A percentile compares a stretch with the other conserved stretches of the same genome.
Evolutionary conservation across 2,329 filamentous ascomycete genomes (phyloP).

Genomic region (Tolypocladium album): DNA sequence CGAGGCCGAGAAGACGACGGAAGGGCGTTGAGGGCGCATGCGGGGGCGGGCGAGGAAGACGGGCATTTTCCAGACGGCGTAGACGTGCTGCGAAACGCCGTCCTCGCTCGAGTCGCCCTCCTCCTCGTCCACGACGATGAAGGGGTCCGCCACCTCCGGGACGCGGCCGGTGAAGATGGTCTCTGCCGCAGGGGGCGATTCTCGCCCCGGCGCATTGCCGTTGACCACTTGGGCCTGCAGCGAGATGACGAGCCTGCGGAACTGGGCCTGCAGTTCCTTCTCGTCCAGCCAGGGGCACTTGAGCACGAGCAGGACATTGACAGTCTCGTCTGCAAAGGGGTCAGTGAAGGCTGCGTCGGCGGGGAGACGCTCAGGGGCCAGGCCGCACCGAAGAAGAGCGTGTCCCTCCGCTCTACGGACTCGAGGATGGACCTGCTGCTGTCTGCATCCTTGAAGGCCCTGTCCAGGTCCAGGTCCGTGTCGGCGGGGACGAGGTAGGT

Average conservation of each 20-base stretch:
- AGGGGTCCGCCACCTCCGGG: conserved; percentile 36
- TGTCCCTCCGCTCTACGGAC: conserved; percentile 49
- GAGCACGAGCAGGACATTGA: conserved; percentile 58
- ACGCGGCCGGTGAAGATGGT: conserved; percentile 47
- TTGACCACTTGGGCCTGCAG: conserved; percentile 58
- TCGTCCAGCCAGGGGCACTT: conserved; percentile 52
- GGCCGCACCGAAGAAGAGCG: conserved; percentile 60
- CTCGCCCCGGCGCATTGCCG: conserved; percentile 36
- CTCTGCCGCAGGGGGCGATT: conserved; percentile 40
- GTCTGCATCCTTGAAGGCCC: conserved; percentile 32
- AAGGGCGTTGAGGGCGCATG: conserved; percentile 55
- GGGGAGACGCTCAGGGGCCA: not conserved
- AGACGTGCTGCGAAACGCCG: conserved; percentile 27
- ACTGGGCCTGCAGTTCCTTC: conserved; percentile 42
- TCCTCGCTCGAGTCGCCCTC: conserved; percentile 12
- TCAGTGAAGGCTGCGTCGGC: conserved; percentile 9
- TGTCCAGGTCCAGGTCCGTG: conserved; percentile 43
- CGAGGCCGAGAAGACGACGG: conserved; percentile 52
- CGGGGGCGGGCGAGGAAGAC: conserved; percentile 49
- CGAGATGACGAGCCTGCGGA: conserved; percentile 52
- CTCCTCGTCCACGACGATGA: conserved; percentile 36
- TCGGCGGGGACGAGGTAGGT: conserved; percentile 49
- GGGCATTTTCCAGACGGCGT: conserved; percentile 49
- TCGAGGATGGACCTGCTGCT: conserved; percentile 39
- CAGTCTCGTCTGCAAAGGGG: conserved; percentile 53